Evolutionary conservation across 2,329 filamentous ascomycete species (phyloP).

Genomic region (Arthrobotrys megalospora): DNA sequence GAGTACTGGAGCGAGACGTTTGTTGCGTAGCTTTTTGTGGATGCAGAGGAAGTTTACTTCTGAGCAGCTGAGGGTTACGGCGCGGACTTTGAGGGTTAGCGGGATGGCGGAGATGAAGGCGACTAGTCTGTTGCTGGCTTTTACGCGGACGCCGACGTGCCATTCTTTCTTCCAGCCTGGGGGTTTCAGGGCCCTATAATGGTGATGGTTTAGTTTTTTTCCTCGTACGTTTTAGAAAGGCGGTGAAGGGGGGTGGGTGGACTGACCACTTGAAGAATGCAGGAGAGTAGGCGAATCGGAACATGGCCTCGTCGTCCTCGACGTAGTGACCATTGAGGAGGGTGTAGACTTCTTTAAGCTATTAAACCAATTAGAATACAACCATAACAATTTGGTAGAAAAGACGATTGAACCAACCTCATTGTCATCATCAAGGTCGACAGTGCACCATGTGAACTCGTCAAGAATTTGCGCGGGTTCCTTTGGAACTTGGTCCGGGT

Average conservation of each 20-base stretch:
- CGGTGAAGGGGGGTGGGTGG: background rate
- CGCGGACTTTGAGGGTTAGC: constrained; percentile 83
- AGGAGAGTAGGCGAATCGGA: constrained; percentile 94
- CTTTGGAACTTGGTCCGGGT: constrained; percentile 82
- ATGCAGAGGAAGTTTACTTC: constrained; percentile 99
- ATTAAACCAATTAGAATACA: constrained; percentile 5
- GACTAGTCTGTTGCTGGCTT: constrained; percentile 86
- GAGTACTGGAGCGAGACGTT: constrained; percentile 90
- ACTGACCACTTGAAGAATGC: constrained; percentile 88
- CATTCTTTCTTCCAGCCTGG: constrained; percentile 94
- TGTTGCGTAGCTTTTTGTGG: constrained; percentile 96
- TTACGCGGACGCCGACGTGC: constrained; percentile 92
- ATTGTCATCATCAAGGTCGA: constrained; percentile 84
- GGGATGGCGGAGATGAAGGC: constrained; percentile 97
- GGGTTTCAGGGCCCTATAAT: constrained; percentile 85
- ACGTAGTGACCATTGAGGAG: constrained; percentile 95
- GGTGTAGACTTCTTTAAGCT: constrained; percentile 91
- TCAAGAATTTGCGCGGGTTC: constrained; percentile 81
- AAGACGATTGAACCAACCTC: constrained; percentile 67
- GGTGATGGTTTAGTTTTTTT: constrained; percentile 57
- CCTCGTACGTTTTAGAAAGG: background rate
- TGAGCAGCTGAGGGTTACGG: constrained; percentile 81
- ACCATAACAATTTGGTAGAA: background rate
- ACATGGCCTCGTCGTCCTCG: constrained; percentile 96
- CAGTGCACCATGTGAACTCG: constrained; percentile 93